Evolutionary conservation across 371 early-diverging fungal species (phyloP).

Genomic region (Rhizopus delemar): DNA sequence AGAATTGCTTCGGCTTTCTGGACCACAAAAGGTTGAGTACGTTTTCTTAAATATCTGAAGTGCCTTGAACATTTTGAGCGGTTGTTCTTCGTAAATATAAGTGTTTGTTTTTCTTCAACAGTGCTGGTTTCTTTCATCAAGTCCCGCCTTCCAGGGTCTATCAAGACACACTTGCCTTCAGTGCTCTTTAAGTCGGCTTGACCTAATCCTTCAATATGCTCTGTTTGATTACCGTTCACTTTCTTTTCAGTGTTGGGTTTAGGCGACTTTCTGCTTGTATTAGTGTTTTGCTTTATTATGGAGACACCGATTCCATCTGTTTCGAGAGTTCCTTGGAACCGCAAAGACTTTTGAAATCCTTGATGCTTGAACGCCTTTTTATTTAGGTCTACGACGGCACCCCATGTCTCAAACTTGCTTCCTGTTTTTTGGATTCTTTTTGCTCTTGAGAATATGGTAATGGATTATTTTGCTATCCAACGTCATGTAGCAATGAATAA

Average conservation of each 20-base stretch:
- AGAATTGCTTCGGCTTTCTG: neutral
- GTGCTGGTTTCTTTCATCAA: slow-evolving; percentile 4
- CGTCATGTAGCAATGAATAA: no score
- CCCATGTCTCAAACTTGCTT: neutral
- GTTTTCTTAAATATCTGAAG: neutral
- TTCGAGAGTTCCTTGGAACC: slow-evolving; percentile 6
- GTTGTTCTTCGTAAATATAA: slow-evolving; percentile 3
- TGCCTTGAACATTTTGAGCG: neutral
- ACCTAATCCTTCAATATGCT: neutral
- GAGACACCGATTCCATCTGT: slow-evolving; percentile 13
- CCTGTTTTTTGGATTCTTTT: neutral
- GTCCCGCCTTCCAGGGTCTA: slow-evolving; percentile 5
- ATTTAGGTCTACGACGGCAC: neutral
- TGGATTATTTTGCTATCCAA: no score
- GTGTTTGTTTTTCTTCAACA: neutral
- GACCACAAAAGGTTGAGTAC: neutral
- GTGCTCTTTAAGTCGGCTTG: neutral
- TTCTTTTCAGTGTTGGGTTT: neutral
- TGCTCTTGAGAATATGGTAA: no score
- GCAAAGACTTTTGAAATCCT: slow-evolving; percentile 6
- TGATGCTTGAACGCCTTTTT: slow-evolving; percentile 5
- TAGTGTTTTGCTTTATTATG: slow-evolving; percentile 2
- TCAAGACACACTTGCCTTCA: neutral
- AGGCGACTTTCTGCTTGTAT: slow-evolving; percentile 1
- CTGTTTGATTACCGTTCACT: neutral